Percentiles rank a stretch among this genome's conserved stretches.
Conservation (phyloP, 148 eudicot species). For the Rhododendron ferrugineum region DNA sequence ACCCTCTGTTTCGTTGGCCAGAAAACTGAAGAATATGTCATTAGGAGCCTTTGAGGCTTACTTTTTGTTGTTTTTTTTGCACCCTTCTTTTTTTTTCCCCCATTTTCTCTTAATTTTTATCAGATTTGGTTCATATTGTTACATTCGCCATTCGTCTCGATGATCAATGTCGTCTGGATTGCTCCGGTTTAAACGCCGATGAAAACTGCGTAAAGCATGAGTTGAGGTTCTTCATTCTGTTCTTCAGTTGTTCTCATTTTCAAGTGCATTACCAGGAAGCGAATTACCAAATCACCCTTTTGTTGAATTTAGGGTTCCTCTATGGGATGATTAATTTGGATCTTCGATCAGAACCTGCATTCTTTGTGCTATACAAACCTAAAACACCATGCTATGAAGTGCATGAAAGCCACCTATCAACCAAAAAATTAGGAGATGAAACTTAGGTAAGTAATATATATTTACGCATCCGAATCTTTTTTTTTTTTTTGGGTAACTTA, state of each 20-base stretch:
- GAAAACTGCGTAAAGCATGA: background rate
- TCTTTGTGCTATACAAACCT: background rate
- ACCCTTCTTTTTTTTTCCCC: too few species aligned
- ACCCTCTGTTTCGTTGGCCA: too few species aligned
- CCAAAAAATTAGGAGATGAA: too few species aligned
- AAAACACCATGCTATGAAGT: background rate
- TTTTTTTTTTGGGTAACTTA: too few species aligned
- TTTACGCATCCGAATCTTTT: background rate
- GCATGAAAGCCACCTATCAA: background rate
- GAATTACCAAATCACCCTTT: background rate
- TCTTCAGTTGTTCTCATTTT: background rate
- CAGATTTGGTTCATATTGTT: too few species aligned
- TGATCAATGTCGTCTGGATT: background rate
- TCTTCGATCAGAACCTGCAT: background rate
- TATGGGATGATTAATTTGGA: background rate
- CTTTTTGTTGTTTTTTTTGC: too few species aligned
- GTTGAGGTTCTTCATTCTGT: background rate
- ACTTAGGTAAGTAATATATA: background rate
- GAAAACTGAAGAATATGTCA: background rate
- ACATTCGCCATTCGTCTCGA: too few species aligned
- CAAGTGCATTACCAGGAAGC: background rate
- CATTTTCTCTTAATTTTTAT: too few species aligned
- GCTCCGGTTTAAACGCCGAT: background rate
- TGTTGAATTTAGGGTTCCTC: background rate
- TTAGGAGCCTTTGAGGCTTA: background rate